Percentiles rank a stretch among this genome's conserved stretches.
These are phyloP conservation scores for Jimgerdemannia flammicorona DNA, from an alignment of 192 early-diverging fungal genomes.

Conservation along the genomic window DNA sequence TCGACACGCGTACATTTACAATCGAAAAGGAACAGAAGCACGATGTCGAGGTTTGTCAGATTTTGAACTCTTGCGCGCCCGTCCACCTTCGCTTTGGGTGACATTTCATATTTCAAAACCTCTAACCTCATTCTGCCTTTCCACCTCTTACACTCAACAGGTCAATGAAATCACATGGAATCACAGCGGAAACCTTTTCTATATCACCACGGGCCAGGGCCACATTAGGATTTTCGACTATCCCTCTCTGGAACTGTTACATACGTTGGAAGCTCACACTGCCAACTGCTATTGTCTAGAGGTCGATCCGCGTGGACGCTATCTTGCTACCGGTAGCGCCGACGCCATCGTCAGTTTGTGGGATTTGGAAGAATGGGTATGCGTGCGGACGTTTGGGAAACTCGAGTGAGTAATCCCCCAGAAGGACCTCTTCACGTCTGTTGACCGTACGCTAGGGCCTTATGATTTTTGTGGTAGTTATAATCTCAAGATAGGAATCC, in stretches of 20 bases:
- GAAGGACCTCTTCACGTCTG: not conserved
- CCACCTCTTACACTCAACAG: conserved; percentile 11
- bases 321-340: conserved; percentile 74
- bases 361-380: conserved; percentile 64
- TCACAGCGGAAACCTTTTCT: conserved; percentile 65
- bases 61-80: not conserved
- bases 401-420: conserved; percentile 49
- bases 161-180: conserved; percentile 87
- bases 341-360: conserved; percentile 74
- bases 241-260: conserved; percentile 52
- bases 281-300: conserved; percentile 80
- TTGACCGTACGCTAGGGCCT: too few species aligned
- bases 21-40: conserved; percentile 40
- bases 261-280: conserved; percentile 65
- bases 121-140: not conserved
- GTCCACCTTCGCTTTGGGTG: too few species aligned
- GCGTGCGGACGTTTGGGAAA: conserved; percentile 62
- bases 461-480: too few species aligned
- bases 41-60: conserved; percentile 42
- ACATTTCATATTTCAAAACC: not conserved
- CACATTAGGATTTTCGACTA: conserved; percentile 66
- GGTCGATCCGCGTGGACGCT: conserved; percentile 73
- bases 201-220: conserved; percentile 74
- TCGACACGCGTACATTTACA: conserved; percentile 55
- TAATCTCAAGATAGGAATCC: too few species aligned